A percentile compares a stretch with the other conserved stretches of the same genome.
These are phyloP conservation scores for Dictyostelium intermedium DNA, from an alignment of 78 protist genomes.

Conservation along the genomic window DNA sequence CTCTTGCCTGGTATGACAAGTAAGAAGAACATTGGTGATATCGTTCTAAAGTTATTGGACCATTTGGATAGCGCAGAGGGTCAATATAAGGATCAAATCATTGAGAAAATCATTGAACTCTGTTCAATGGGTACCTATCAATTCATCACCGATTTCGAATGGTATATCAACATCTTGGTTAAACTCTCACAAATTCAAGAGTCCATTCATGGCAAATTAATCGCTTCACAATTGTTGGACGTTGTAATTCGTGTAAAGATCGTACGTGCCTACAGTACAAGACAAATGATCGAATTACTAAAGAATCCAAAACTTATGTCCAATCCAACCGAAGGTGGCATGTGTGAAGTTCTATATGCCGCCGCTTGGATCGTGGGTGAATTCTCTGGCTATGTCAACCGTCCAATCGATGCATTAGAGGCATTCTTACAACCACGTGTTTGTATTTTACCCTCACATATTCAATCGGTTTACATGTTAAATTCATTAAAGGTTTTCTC, in stretches of 20 bases:
- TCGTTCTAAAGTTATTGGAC: constrained; percentile 81
- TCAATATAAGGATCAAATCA: constrained; percentile 80
- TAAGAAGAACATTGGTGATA: constrained; percentile 90
- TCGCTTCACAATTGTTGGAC: constrained; percentile 88
- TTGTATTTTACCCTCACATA: constrained; percentile 84
- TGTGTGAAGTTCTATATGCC: constrained; percentile 85
- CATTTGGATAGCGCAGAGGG: constrained; percentile 83
- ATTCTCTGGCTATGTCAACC: constrained; percentile 60
- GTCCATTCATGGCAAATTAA: constrained; percentile 80
- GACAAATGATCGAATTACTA: constrained; percentile 42
- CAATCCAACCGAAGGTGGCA: constrained; percentile 69
- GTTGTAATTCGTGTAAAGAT: constrained; percentile 88
- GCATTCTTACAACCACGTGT: constrained; percentile 84
- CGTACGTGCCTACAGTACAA: constrained; percentile 30
- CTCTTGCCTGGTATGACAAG: constrained; percentile 90
- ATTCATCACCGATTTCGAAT: constrained; percentile 92
- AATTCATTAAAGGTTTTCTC: constrained; percentile 88
- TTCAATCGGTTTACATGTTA: constrained; percentile 88
- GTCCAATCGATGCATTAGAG: constrained; percentile 39
- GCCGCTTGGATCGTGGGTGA: constrained; percentile 96
- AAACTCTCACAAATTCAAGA: constrained; percentile 73
- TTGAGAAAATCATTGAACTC: constrained; percentile 88
- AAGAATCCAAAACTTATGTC: constrained; percentile 74
- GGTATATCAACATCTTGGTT: constrained; percentile 91
- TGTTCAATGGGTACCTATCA: constrained; percentile 86